A percentile compares a stretch with the other conserved stretches of the same genome.
Evolutionary conservation across 2,329 filamentous ascomycete genomes (phyloP).

Genomic region (Neonectria punicea): DNA sequence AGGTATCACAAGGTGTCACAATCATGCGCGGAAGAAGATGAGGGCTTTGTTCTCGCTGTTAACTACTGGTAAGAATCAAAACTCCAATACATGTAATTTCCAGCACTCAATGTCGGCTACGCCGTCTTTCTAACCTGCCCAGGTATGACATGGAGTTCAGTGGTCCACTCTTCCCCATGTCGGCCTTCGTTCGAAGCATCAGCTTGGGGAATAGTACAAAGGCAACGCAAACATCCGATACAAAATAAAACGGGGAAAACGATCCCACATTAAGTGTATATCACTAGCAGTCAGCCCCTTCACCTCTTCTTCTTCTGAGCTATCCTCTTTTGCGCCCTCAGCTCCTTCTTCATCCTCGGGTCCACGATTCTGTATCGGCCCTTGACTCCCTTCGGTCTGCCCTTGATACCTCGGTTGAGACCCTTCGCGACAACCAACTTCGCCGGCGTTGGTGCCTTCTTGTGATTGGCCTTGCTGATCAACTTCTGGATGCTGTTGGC

Average conservation of each 20-base stretch:
- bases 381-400: slow-evolving; percentile 90
- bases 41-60: slow-evolving; percentile 80
- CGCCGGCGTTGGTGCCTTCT: slow-evolving; percentile 85
- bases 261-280: slow-evolving; percentile 26
- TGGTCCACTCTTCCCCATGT: slow-evolving; percentile 73
- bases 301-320: slow-evolving; percentile 74
- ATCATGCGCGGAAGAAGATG: slow-evolving; percentile 71
- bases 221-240: slow-evolving; percentile 18
- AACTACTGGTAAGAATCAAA: slow-evolving; percentile 77
- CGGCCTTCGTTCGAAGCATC: slow-evolving; percentile 63
- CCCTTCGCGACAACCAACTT: slow-evolving; percentile 91
- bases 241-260: slow-evolving; percentile 24
- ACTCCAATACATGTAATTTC: neutral
- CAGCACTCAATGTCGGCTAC: neutral
- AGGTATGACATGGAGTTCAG: slow-evolving; percentile 86
- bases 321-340: slow-evolving; percentile 83
- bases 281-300: slow-evolving; percentile 13
- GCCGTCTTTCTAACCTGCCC: slow-evolving; percentile 15
- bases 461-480: slow-evolving; percentile 83
- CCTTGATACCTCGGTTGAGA: slow-evolving; percentile 84
- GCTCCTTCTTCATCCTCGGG: slow-evolving; percentile 94
- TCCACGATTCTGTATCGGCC: slow-evolving; percentile 98
- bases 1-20: slow-evolving; percentile 86
- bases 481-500: slow-evolving; percentile 83
- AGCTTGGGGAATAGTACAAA: slow-evolving; percentile 29